A percentile compares a stretch with the other conserved stretches of the same genome.
phyloP scores from a whole-genome alignment of 306 rosid genomes.

The Mucuna pruriens region DNA sequence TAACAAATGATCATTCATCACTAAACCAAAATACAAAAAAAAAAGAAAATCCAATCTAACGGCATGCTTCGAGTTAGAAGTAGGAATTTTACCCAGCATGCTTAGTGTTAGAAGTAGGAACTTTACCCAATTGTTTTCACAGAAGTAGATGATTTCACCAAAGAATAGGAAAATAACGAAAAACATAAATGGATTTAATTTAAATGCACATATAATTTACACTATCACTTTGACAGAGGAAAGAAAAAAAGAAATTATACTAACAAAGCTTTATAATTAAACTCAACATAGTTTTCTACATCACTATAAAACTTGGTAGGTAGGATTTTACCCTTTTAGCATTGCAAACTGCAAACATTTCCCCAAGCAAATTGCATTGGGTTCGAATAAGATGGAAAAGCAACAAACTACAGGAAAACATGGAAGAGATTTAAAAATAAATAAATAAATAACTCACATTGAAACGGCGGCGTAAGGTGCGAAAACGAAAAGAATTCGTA shows the following conservation, averaged over 20 bases:
- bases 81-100: neutral
- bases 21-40: neutral
- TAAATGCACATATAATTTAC: neutral
- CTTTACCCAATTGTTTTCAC: neutral
- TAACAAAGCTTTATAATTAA: neutral
- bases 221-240: neutral
- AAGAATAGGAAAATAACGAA: neutral
- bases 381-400: neutral
- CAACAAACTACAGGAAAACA: neutral
- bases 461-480: slow-evolving; percentile 83
- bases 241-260: neutral
- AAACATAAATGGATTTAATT: neutral
- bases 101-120: neutral
- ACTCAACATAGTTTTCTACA: neutral
- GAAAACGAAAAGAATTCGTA: slow-evolving; percentile 92
- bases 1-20: neutral
- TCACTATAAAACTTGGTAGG: neutral
- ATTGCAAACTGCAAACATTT: neutral
- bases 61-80: neutral
- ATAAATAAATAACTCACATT: slow-evolving; percentile 56
- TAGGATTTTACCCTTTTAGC: neutral
- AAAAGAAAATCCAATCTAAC: neutral
- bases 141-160: neutral
- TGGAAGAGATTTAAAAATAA: neutral
- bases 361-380: neutral